phyloP scores from a whole-genome alignment of 345 rosid genomes.

The Aquilaria sinensis region DNA sequence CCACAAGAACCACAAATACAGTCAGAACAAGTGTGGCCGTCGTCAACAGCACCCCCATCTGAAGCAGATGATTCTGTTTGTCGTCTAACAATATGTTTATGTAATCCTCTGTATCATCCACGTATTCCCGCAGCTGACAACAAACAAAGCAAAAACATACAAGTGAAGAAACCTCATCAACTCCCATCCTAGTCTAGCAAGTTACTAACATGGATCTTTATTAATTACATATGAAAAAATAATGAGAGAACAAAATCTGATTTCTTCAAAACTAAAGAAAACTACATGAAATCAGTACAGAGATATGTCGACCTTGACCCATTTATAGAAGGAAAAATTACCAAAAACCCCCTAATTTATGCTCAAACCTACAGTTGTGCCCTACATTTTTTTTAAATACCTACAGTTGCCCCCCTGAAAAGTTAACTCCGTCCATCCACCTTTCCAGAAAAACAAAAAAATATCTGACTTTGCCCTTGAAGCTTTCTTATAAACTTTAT shows the following conservation, averaged over 20 bases:
- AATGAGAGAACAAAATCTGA: too few relatives aligned
- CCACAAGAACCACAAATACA: constrained; percentile 60
- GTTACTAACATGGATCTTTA: not conserved
- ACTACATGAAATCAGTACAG: not conserved
- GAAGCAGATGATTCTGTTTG: constrained; percentile 93
- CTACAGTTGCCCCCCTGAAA: too few relatives aligned
- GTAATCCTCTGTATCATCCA: constrained; percentile 94
- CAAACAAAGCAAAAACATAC: not conserved
- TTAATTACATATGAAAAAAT: not conserved
- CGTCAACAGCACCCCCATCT: constrained; percentile 92
- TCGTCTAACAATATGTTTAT: constrained; percentile 95
- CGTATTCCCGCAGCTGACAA: constrained; percentile 80
- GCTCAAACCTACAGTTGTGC: too few relatives aligned
- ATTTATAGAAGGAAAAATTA: too few relatives aligned
- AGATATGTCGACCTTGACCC: too few relatives aligned
- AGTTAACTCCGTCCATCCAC: too few relatives aligned
- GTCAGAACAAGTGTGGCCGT: constrained; percentile 80
- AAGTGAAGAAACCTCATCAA: constrained; percentile 2
- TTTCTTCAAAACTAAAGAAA: not conserved
- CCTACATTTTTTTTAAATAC: too few relatives aligned
- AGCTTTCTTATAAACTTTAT: too few relatives aligned
- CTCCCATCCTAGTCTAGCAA: too few relatives aligned
- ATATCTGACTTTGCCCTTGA: too few relatives aligned
- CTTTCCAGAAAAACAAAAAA: too few relatives aligned
- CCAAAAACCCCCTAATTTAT: too few relatives aligned